Conservation (phyloP, 2,329 filamentous ascomycete genomes). For the Pseudogymnoascus sp. region DNA sequence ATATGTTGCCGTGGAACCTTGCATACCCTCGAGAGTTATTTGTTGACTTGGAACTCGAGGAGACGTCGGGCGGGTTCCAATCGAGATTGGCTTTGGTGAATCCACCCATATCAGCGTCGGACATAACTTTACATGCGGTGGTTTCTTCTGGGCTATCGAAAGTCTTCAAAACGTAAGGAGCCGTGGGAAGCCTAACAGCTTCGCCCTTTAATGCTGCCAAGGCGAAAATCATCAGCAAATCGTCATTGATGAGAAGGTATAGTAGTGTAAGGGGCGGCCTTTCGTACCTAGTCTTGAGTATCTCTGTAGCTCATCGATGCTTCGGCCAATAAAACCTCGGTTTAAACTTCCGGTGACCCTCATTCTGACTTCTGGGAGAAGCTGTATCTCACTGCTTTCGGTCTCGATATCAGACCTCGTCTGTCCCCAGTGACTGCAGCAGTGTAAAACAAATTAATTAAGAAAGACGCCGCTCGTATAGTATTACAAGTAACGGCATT, state of each 20-base stretch:
- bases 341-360: conserved; percentile 40
- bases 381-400: not conserved
- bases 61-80: conserved; percentile 25
- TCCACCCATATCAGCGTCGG: conserved; percentile 79
- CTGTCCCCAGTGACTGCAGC: not conserved
- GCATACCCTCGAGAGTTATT: conserved; percentile 50
- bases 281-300: conserved; percentile 48
- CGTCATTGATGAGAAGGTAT: not conserved
- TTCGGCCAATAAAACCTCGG: conserved; percentile 53
- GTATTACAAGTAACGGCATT: conserved; percentile 1
- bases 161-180: conserved; percentile 57
- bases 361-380: conserved; percentile 37
- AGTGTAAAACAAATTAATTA: not conserved
- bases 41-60: conserved; percentile 22
- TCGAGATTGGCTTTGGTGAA: conserved; percentile 71
- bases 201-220: conserved; percentile 60
- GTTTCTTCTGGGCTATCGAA: conserved; percentile 50
- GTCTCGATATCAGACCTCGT: not conserved
- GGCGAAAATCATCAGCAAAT: conserved; percentile 16
- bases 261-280: not conserved
- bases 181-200: conserved; percentile 57
- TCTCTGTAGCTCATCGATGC: conserved; percentile 54
- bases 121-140: conserved; percentile 67
- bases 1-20: conserved; percentile 83
- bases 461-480: not conserved